These are phyloP conservation scores for Coniosporium tulheliwenetii DNA, from an alignment of 2,329 filamentous ascomycete species.

Conservation along the genomic window DNA sequence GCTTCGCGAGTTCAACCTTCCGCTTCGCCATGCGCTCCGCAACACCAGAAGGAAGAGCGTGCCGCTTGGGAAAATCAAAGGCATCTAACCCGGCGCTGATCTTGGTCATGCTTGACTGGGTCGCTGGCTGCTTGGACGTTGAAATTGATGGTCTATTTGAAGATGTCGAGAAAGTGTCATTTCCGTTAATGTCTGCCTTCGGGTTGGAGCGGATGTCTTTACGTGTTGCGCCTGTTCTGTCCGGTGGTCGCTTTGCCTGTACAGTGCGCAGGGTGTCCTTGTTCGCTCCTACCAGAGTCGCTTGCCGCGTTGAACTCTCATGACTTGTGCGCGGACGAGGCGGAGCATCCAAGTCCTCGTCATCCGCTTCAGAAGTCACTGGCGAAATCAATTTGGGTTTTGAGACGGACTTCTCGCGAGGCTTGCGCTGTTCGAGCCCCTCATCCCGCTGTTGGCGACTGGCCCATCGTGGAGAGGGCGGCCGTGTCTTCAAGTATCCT, in stretches of 20 bases:
- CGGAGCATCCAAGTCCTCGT: slow-evolving; percentile 9
- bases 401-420: slow-evolving; percentile 2
- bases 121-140: slow-evolving; percentile 3
- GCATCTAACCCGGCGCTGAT: not conserved
- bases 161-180: not conserved
- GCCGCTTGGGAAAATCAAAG: not conserved
- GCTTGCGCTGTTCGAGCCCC: not conserved
- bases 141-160: slow-evolving; percentile 5
- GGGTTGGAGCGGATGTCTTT: too few species aligned
- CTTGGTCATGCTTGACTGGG: slow-evolving; percentile 2
- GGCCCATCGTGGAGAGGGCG: not conserved
- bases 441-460: not conserved
- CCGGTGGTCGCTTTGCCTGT: not conserved
- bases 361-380: slow-evolving; percentile 4
- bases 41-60: slow-evolving; percentile 1
- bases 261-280: not conserved
- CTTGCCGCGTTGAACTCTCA: not conserved
- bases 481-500: slow-evolving; percentile 7
- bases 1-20: slow-evolving; percentile 11
- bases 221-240: not conserved
- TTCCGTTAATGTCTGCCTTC: too few species aligned
- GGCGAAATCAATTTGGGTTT: not conserved
- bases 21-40: slow-evolving; percentile 16
- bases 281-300: not conserved
- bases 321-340: not conserved